Conservation (phyloP, 2,329 filamentous ascomycete genomes). For the Xylariaceae sp. region DNA sequence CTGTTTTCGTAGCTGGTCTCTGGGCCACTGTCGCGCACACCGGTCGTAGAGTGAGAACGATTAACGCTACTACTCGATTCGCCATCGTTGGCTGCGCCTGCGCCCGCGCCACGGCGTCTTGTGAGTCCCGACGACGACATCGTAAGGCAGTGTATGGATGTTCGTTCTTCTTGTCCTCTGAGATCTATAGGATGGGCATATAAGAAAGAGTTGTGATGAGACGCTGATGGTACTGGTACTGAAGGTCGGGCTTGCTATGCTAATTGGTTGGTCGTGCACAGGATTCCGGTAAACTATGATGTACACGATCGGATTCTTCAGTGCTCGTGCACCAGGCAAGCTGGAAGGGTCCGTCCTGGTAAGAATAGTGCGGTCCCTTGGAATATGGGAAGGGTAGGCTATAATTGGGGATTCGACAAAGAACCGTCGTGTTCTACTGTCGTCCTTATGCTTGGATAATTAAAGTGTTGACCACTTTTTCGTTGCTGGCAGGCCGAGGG, state of each 20-base stretch:
- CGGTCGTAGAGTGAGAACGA: constrained; percentile 52
- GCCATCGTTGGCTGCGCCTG: constrained; percentile 47
- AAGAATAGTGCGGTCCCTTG: too few relatives aligned
- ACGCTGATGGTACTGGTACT: constrained; percentile 1
- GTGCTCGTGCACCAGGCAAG: constrained; percentile 3
- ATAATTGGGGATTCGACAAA: background rate
- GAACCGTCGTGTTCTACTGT: background rate
- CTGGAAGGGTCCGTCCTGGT: constrained; percentile 1
- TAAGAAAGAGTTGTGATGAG: constrained; percentile 3
- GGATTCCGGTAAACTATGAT: constrained; percentile 4
- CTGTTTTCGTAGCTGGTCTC: constrained; percentile 85
- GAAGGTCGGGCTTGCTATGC: background rate
- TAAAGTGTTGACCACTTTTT: constrained; percentile 14
- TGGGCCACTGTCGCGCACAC: constrained; percentile 49
- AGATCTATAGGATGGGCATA: background rate
- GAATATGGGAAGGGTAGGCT: background rate
- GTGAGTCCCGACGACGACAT: constrained; percentile 41
- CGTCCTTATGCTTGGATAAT: constrained; percentile 3
- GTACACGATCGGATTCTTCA: constrained; percentile 4
- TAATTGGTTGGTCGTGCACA: constrained; percentile 1
- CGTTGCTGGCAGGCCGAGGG: constrained; percentile 1
- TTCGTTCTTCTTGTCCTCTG: background rate
- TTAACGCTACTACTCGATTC: constrained; percentile 52
- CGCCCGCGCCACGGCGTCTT: constrained; percentile 46
- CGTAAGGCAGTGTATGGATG: constrained; percentile 26